Conservation (phyloP, 257 asterid species). For the Solanum habrochaites region DNA sequence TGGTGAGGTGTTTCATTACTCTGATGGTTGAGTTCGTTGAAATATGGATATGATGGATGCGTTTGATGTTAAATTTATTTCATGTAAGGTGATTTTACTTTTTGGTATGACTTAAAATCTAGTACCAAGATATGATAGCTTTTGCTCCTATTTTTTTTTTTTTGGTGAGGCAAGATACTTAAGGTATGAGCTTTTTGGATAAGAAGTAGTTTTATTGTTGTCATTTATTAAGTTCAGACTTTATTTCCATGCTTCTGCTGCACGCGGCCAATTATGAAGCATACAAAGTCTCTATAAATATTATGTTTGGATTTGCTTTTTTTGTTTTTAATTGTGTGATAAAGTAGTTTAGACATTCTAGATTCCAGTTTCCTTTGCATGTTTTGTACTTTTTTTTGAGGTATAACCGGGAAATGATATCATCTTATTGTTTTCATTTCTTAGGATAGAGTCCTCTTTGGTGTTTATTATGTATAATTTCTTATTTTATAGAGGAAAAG, state of each 20-base stretch:
- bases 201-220: too few relatives aligned
- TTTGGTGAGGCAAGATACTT: neutral
- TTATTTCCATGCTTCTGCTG: neutral
- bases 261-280: neutral
- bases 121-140: neutral
- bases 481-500: too few relatives aligned
- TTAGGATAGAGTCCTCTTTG: too few relatives aligned
- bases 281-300: neutral
- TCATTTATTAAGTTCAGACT: neutral
- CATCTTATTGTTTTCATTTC: too few relatives aligned
- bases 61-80: neutral
- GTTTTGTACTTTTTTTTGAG: neutral
- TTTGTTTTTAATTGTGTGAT: neutral
- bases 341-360: neutral
- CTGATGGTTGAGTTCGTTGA: neutral
- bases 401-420: neutral
- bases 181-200: too few relatives aligned
- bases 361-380: neutral
- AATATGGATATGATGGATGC: neutral
- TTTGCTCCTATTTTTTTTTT: neutral
- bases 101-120: neutral
- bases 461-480: too few relatives aligned
- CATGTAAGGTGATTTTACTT: neutral
- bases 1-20: too few relatives aligned
- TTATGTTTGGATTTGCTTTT: neutral